A percentile compares a stretch with the other conserved stretches of the same genome.
Conservation (phyloP, 73 alveolate species). For the Paramecium primaurelia region DNA sequence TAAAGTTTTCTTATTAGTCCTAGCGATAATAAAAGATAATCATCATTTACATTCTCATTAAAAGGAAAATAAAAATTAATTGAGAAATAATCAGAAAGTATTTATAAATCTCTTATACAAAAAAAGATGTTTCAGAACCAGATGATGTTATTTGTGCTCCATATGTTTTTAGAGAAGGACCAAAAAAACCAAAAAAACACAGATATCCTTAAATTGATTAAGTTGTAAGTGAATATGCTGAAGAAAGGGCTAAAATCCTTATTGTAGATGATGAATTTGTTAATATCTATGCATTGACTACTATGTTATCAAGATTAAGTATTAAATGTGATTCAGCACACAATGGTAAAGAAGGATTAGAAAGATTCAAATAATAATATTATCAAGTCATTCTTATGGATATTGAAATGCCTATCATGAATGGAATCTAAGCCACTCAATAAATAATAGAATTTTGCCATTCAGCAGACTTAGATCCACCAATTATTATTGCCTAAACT, state of each 20-base stretch:
- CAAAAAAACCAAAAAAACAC: neutral
- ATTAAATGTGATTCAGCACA: constrained; percentile 18
- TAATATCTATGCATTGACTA: neutral
- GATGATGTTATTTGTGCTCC: neutral
- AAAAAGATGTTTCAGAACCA: neutral
- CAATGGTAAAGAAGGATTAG: constrained; percentile 16
- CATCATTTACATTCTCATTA: neutral
- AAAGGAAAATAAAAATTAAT: neutral
- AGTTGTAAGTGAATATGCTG: constrained; percentile 11
- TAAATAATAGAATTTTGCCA: neutral
- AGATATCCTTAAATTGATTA: neutral
- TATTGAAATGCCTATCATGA: constrained; percentile 45
- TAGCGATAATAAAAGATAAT: neutral
- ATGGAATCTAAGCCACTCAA: neutral
- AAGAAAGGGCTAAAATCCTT: neutral
- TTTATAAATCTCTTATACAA: neutral
- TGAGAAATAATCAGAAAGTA: neutral
- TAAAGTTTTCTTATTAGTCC: constrained; percentile 21
- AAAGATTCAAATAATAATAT: neutral
- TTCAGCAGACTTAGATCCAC: neutral
- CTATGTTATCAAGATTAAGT: neutral
- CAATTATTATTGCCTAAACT: constrained; percentile 18
- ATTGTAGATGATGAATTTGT: constrained; percentile 45
- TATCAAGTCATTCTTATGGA: constrained; percentile 12
- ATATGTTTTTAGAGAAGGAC: neutral